phyloP scores from a whole-genome alignment of 2,329 filamentous ascomycete species.

The Aspergillus quadricinctus region DNA sequence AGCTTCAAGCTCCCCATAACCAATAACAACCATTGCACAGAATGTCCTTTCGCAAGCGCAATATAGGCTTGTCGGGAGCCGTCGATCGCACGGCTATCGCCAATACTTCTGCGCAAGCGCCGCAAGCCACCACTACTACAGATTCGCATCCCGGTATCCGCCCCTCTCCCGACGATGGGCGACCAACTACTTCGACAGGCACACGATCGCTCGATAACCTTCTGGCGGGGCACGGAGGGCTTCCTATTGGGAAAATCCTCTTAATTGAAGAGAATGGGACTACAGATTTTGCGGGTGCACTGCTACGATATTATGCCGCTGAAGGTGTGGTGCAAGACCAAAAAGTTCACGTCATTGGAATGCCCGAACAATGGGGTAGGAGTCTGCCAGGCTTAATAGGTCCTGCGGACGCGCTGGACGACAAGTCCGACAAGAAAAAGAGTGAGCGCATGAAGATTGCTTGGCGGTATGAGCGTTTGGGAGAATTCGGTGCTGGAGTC shows the following conservation, averaged over 20 bases:
- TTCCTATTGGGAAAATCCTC: constrained; percentile 75
- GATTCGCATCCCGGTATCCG: constrained; percentile 55
- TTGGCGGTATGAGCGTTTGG: constrained; percentile 88
- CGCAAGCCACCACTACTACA: constrained; percentile 24
- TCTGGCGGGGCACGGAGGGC: constrained; percentile 78
- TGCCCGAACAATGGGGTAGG: constrained; percentile 73
- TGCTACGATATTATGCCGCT: constrained; percentile 85
- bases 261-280: constrained; percentile 85
- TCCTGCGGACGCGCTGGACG: constrained; percentile 44
- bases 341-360: constrained; percentile 76
- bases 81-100: constrained; percentile 28
- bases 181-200: constrained; percentile 85
- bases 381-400: constrained; percentile 72
- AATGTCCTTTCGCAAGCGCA: constrained; percentile 68
- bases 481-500: constrained; percentile 59
- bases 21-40: constrained; percentile 6
- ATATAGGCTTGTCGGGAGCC: constrained; percentile 51
- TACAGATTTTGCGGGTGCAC: constrained; percentile 83
- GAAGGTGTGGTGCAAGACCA: constrained; percentile 92
- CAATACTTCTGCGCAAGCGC: constrained; percentile 22
- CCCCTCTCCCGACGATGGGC: constrained; percentile 83
- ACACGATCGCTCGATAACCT: constrained; percentile 79
- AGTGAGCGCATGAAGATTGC: constrained; percentile 96
- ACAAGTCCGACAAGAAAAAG: constrained; percentile 38
- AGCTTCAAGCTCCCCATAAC: constrained; percentile 1